These are phyloP conservation scores for Fusarium napiforme DNA, from an alignment of 2,329 filamentous ascomycete species.

Conservation along the genomic window DNA sequence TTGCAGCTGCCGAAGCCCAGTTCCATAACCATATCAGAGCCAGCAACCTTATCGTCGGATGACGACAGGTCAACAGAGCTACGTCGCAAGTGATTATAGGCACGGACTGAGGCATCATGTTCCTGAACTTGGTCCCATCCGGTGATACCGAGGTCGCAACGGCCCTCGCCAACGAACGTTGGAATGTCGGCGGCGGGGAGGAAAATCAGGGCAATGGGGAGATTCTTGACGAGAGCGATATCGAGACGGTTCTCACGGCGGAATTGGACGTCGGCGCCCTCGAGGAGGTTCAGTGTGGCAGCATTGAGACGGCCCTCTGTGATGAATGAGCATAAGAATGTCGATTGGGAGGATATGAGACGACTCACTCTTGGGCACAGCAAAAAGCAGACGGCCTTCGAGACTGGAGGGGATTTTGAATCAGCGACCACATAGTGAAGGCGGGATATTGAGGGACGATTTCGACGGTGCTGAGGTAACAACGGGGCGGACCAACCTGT, in stretches of 20 bases:
- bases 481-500: conserved; percentile 56
- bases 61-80: conserved; percentile 51
- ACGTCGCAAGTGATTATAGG: conserved; percentile 59
- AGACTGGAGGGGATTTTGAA: conserved; percentile 65
- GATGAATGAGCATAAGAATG: conserved; percentile 19
- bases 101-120: conserved; percentile 75
- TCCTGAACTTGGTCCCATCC: conserved; percentile 93
- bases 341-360: not conserved
- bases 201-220: conserved; percentile 94
- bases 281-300: conserved; percentile 87
- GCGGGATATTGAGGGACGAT: not conserved
- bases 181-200: conserved; percentile 97
- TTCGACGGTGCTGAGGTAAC: not conserved
- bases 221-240: conserved; percentile 97
- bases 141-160: conserved; percentile 93
- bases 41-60: conserved; percentile 59
- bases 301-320: conserved; percentile 92
- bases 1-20: conserved; percentile 91
- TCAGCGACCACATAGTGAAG: conserved; percentile 28
- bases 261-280: conserved; percentile 97
- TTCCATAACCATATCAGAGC: conserved; percentile 88
- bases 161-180: conserved; percentile 94
- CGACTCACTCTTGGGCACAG: conserved; percentile 94
- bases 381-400: conserved; percentile 92
- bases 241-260: conserved; percentile 93